These are phyloP conservation scores for Scheffersomyces quercinus DNA, from an alignment of 1,139 yeast genomes.

Conservation along the genomic window DNA sequence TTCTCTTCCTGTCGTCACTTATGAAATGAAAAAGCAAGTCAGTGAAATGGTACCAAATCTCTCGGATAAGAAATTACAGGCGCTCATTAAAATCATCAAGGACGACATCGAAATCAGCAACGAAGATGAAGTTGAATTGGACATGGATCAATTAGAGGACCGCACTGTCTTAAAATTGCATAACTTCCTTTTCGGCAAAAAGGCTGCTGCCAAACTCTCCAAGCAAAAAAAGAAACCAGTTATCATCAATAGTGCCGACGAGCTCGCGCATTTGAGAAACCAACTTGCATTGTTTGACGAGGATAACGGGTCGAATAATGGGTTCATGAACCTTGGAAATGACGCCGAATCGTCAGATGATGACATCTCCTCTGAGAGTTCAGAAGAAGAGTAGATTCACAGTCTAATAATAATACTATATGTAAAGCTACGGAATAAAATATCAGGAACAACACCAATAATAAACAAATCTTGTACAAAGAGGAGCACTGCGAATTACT, in stretches of 20 bases:
- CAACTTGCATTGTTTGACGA: slow-evolving; percentile 79
- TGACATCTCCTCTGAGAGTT: slow-evolving; percentile 53
- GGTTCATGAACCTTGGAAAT: slow-evolving; percentile 28
- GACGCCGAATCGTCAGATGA: slow-evolving; percentile 32
- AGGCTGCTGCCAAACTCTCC: slow-evolving; percentile 35
- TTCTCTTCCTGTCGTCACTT: slow-evolving; percentile 58
- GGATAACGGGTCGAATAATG: slow-evolving; percentile 25
- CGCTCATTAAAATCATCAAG: slow-evolving; percentile 81
- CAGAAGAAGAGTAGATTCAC: slow-evolving; percentile 59
- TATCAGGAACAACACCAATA: no score
- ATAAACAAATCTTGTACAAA: background rate
- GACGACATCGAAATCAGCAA: slow-evolving; percentile 78
- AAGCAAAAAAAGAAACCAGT: slow-evolving; percentile 54
- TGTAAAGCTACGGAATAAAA: background rate
- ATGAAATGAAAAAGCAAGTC: slow-evolving; percentile 95
- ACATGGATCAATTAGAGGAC: slow-evolving; percentile 91
- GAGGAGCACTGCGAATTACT: background rate
- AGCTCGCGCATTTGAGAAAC: slow-evolving; percentile 77
- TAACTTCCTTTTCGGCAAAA: slow-evolving; percentile 70
- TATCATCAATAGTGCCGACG: slow-evolving; percentile 62
- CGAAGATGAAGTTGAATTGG: slow-evolving; percentile 88
- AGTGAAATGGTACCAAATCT: slow-evolving; percentile 80
- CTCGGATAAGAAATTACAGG: slow-evolving; percentile 79
- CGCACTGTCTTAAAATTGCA: slow-evolving; percentile 80
- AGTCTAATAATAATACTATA: background rate